Conservation (phyloP, 2,329 filamentous ascomycete genomes). For the Polychaeton citri region DNA sequence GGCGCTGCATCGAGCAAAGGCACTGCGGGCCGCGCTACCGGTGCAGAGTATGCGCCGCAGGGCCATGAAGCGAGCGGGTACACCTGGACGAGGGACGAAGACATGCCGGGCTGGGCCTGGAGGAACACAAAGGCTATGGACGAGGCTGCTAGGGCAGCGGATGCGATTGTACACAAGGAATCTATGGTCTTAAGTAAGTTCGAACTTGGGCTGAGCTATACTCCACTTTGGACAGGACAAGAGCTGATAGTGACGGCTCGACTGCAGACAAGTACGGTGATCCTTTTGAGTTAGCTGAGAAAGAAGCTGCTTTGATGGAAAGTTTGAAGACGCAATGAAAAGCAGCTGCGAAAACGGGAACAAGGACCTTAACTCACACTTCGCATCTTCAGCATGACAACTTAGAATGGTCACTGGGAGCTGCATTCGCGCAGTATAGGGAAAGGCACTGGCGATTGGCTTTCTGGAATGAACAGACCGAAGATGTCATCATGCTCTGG, state of each 20-base stretch:
- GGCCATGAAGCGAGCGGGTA: constrained; percentile 19
- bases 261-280: constrained; percentile 23
- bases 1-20: constrained; percentile 4
- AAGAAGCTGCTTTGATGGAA: constrained; percentile 13
- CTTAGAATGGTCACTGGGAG: too few relatives aligned
- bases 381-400: too few relatives aligned
- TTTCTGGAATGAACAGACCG: too few relatives aligned
- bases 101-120: constrained; percentile 39
- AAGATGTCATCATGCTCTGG: too few relatives aligned
- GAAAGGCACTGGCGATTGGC: too few relatives aligned
- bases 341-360: too few relatives aligned
- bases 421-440: too few relatives aligned
- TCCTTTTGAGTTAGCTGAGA: constrained; percentile 21
- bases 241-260: too few relatives aligned
- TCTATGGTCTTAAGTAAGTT: constrained; percentile 18
- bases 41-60: constrained; percentile 10
- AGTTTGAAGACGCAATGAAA: not conserved
- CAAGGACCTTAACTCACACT: too few relatives aligned
- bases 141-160: constrained; percentile 39
- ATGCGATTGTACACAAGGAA: constrained; percentile 37
- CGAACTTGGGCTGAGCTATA: too few relatives aligned
- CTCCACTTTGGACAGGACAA: not conserved
- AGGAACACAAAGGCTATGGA: constrained; percentile 44
- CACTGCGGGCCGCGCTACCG: not conserved
- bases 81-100: constrained; percentile 22